Conservation (phyloP, 2,329 filamentous ascomycete genomes). For the Scedosporium minutisporum region DNA sequence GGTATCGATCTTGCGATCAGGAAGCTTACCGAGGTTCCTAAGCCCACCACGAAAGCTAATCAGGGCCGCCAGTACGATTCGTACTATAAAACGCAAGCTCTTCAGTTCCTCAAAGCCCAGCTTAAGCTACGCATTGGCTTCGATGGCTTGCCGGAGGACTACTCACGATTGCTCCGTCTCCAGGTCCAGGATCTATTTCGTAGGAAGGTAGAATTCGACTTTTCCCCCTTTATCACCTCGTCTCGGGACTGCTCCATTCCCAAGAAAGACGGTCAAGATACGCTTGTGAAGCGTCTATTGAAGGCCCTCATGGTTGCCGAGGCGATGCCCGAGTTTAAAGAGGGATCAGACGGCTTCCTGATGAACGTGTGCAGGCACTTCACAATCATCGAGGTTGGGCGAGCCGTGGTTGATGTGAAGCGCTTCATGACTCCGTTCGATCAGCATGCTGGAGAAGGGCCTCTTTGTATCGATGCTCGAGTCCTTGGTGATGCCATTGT, state of each 20-base stretch:
- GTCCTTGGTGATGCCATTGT: slow-evolving; percentile 83
- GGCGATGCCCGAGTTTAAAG: slow-evolving; percentile 70
- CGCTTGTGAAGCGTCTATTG: slow-evolving; percentile 72
- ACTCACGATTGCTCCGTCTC: slow-evolving; percentile 72
- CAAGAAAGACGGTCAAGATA: slow-evolving; percentile 80
- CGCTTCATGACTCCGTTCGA: slow-evolving; percentile 72
- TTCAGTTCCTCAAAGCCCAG: slow-evolving; percentile 78
- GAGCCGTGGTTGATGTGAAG: slow-evolving; percentile 71
- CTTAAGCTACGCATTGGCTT: slow-evolving; percentile 83
- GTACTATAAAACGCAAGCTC: slow-evolving; percentile 89
- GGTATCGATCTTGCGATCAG: slow-evolving; percentile 83
- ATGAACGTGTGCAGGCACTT: slow-evolving; percentile 82
- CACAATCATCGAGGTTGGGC: slow-evolving; percentile 78
- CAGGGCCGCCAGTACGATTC: slow-evolving; percentile 57
- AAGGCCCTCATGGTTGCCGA: slow-evolving; percentile 82
- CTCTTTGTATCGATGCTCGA: slow-evolving; percentile 75
- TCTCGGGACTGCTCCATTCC: slow-evolving; percentile 74
- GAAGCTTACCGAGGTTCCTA: slow-evolving; percentile 75
- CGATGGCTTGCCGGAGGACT: slow-evolving; percentile 81
- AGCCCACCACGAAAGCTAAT: slow-evolving; percentile 34
- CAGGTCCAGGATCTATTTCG: slow-evolving; percentile 79
- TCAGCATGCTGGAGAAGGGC: slow-evolving; percentile 76
- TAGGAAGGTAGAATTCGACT: slow-evolving; percentile 57
- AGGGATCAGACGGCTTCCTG: slow-evolving; percentile 66
- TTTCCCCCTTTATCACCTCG: slow-evolving; percentile 61